Base-by-base conservation (phyloP, 148 eudicot genomes). In the Spergularia bocconei region DNA sequence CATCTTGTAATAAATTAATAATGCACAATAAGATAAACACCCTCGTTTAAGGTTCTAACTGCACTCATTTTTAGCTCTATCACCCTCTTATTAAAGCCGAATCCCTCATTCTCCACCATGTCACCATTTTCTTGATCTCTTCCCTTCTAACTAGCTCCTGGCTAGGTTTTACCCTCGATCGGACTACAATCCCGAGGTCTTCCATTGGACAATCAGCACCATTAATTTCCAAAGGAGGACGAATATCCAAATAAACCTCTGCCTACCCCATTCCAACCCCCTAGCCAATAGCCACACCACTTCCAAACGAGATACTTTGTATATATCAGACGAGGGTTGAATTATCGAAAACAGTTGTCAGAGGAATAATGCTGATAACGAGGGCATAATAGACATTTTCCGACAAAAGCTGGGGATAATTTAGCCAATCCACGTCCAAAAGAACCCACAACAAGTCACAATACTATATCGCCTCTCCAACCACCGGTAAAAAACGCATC, bases 211-310 rank as follows among this genome's bases (percentile, higher is more conserved):
- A 23, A n/a, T 20, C 78, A 7, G 75, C 52, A 6, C 11, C 47
- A 25, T 76, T 63, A 25, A 64, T 70, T 5, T 83, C 81, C 0
- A 6, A 66, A 48, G 82, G 84, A 48, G 88, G 84, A 2, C 88
- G 84, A 51, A 84, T 57, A 86, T 84, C 89, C 89, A 86, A 74
- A 86, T 55, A 78, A 86, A 86, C 56, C 81, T 56, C 17, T 86
- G 85, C 59, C 60, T 71, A 54, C 89, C 84, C 54, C 78, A 50
- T 76, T 84, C 89, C 60, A 86, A 73, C 19, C 89, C 89, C 77
- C 66, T 76, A 19, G 85, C 87, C 41, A 84, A 50, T 8, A 6
- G 82, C 73, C 21, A 85, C 89, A 16, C 84, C 85, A 63, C 87
- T 84, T 23, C 89, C 89, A 39, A 86, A 86, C 0, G 82, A 80